Percentiles rank a stretch among this genome's conserved stretches.
Evolutionary conservation across 2,329 filamentous ascomycete species (phyloP).

Genomic region (Exophiala spinifera): DNA sequence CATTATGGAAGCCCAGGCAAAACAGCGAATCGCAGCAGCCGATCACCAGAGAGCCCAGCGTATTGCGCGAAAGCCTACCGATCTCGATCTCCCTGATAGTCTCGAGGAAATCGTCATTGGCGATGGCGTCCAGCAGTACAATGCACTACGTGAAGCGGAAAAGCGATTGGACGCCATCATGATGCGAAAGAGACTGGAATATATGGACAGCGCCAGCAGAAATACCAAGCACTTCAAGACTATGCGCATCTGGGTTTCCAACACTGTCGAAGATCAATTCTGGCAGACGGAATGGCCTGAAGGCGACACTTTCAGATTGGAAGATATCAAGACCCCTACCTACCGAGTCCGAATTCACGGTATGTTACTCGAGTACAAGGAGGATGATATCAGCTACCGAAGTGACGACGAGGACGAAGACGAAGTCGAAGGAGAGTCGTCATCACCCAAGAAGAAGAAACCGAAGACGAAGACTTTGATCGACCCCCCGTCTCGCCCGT

Average conservation of each 20-base stretch:
- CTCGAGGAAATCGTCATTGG: conserved; percentile 79
- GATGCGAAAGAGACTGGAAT: conserved; percentile 88
- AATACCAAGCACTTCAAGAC: conserved; percentile 78
- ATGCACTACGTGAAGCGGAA: conserved; percentile 80
- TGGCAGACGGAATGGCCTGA: conserved; percentile 73
- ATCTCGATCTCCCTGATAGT: conserved; percentile 90
- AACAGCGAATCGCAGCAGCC: conserved; percentile 28
- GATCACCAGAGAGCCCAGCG: conserved; percentile 58
- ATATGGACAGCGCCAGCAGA: conserved; percentile 74
- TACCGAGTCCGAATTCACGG: conserved; percentile 93
- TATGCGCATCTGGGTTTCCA: conserved; percentile 89
- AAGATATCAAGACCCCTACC: conserved; percentile 69
- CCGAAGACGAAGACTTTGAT: conserved; percentile 26
- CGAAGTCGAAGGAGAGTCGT: conserved; percentile 35
- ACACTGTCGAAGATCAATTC: conserved; percentile 88
- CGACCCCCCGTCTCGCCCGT: conserved; percentile 36
- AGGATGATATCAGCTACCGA: conserved; percentile 52
- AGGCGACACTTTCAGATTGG: conserved; percentile 77
- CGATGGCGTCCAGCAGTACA: conserved; percentile 78
- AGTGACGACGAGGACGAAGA: conserved; percentile 42
- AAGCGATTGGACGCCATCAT: conserved; percentile 85
- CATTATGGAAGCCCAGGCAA: conserved; percentile 17
- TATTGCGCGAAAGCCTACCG: conserved; percentile 83
- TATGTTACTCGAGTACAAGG: conserved; percentile 69
- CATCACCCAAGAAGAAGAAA: conserved; percentile 30